Evolutionary conservation across 2,329 filamentous ascomycete species (phyloP), one percentile per base, ranked within the genome.

Genomic region (Ilyonectria destructans): DNA sequence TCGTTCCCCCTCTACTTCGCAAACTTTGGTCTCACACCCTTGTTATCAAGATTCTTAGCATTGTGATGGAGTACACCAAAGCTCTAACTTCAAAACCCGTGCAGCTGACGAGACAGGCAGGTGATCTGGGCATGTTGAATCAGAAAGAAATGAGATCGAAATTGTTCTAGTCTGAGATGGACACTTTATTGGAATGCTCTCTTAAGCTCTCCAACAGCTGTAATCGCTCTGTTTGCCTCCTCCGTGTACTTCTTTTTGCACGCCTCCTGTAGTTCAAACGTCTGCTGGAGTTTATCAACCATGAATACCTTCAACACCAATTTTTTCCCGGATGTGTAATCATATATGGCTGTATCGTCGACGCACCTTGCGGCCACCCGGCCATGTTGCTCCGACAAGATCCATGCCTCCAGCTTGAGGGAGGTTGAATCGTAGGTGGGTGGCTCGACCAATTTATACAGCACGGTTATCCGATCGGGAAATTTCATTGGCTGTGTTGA

Each of bases 311-410:
- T 65, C 8, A 72, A 19, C 1, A 65, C 65, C 1, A 70, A 57
- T 35, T 70, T 72, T 12, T 69, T 72, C 0, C 51, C 23, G 0
- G 48, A 35, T 0, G 23, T 62, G 10, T 72, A 72, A 48, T 72
- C 70, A 6, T 72, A 72, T 0, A 72, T 71, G 0, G 46, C 60
- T 3, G 70, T 72, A 1, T 72, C 70, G 2, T 72, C 70, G 0
- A 63, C 59, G 2, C 68, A 72, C 12, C 54, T 63, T 12, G 70
- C 70, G 7, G 70, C 70, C 4, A 72, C 19, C 0, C 70, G 70
- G 0, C 65, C 58, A 21, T 72, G 49, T 6, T 59, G 51, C 6
- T 71, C 68, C 1, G 70, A 72, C 1, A 72, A 2, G 10, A 72
- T 66, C 70, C 64, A 69, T 0, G 68, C 70, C n/a, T 72, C 70